Conservation (phyloP, 805 yeast species). For the Metschnikowia santaceciliae region DNA sequence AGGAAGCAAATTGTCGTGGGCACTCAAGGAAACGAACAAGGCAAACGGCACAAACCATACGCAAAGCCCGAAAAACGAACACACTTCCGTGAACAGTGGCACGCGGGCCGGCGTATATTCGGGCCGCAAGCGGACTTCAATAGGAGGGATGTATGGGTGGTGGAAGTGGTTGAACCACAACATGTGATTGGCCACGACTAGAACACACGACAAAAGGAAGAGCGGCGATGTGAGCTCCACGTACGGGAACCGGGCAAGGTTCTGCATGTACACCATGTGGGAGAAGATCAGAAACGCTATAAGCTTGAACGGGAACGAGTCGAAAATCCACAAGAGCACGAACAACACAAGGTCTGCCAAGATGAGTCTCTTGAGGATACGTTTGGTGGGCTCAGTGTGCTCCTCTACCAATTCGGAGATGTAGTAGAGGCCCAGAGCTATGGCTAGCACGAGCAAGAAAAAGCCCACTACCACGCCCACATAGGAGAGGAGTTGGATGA, state of each 20-base stretch:
- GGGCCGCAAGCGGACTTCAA: constrained; percentile 54
- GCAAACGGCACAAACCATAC: constrained; percentile 95
- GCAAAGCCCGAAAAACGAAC: constrained; percentile 91
- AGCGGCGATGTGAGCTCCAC: constrained; percentile 68
- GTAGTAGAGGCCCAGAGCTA: constrained; percentile 89
- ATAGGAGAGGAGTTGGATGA: constrained; percentile 37
- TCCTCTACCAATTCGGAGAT: constrained; percentile 91
- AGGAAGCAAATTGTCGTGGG: constrained; percentile 87
- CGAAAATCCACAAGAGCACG: constrained; percentile 61
- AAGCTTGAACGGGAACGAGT: constrained; percentile 71
- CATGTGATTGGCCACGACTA: constrained; percentile 78
- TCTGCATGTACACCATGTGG: constrained; percentile 70
- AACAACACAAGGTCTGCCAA: constrained; percentile 54
- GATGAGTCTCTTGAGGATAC: constrained; percentile 62
- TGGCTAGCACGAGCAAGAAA: constrained; percentile 43
- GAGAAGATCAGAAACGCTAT: constrained; percentile 66
- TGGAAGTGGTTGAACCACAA: constrained; percentile 87
- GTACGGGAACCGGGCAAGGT: constrained; percentile 78
- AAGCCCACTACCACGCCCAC: constrained; percentile 38
- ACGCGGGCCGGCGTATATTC: constrained; percentile 60
- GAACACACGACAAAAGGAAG: constrained; percentile 65
- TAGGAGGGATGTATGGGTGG: constrained; percentile 67
- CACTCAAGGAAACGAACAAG: constrained; percentile 84
- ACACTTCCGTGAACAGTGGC: constrained; percentile 82
- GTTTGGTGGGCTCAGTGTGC: constrained; percentile 78